Conservation (phyloP, 768 basidiomycete genomes). For the Pholiota conissans region DNA sequence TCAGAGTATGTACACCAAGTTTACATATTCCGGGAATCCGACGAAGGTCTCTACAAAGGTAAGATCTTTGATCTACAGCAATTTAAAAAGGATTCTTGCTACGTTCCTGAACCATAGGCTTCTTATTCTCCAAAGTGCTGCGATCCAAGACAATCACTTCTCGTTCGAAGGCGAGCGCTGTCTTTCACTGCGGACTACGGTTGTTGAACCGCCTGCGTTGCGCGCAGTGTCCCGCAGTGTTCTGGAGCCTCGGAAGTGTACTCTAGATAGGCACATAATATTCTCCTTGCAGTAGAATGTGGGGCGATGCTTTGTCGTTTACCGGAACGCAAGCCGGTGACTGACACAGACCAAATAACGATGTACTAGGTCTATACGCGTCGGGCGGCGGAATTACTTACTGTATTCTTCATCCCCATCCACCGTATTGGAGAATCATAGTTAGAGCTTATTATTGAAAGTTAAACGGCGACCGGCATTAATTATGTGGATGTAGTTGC, state of each 20-base stretch:
- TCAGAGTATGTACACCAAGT: neutral
- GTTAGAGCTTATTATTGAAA: neutral
- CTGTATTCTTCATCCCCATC: neutral
- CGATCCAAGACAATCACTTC: neutral
- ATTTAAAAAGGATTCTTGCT: conserved; percentile 11
- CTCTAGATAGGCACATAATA: neutral
- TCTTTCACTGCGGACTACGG: neutral
- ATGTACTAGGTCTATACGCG: neutral
- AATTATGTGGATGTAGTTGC: neutral
- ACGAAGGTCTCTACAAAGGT: neutral
- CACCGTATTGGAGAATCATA: neutral
- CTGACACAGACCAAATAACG: neutral
- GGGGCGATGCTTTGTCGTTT: neutral
- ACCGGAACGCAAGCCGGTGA: conserved; percentile 1
- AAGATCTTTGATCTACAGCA: conserved; percentile 19
- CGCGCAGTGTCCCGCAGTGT: neutral
- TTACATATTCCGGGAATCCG: conserved; percentile 9
- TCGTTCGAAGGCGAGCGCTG: neutral
- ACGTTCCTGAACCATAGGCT: conserved; percentile 12
- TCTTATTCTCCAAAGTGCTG: neutral
- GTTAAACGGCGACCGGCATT: neutral
- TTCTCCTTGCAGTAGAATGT: neutral
- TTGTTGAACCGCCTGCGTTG: neutral
- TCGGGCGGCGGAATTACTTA: neutral
- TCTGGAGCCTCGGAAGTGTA: neutral